Evolutionary conservation across 2,329 filamentous ascomycete species (phyloP).

Genomic region (Sporothrix dimorphospora): DNA sequence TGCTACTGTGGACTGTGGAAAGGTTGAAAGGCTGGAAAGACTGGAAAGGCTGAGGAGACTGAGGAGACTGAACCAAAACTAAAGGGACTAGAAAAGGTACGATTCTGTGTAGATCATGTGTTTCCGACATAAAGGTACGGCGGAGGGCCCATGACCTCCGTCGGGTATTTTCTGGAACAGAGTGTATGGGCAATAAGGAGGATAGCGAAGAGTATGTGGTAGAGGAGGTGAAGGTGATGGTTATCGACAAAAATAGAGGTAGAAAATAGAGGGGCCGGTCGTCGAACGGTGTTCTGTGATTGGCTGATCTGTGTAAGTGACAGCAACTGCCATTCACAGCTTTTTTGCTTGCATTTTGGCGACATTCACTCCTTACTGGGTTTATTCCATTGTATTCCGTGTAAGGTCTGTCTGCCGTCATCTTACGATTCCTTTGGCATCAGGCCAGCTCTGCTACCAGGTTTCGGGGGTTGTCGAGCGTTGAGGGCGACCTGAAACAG

Average conservation of each 20-base stretch:
- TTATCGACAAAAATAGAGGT: neutral
- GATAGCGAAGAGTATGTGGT: too few species aligned
- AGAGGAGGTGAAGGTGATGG: neutral
- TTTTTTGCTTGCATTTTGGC: neutral
- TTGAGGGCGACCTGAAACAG: constrained; percentile 20
- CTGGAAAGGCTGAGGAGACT: neutral
- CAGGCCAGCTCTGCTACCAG: constrained; percentile 23
- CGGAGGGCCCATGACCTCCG: neutral
- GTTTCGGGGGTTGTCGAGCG: constrained; percentile 17
- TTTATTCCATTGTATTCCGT: neutral
- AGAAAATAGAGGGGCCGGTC: neutral
- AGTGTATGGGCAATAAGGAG: neutral
- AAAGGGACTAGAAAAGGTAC: neutral
- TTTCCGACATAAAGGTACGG: neutral
- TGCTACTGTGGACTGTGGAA: neutral
- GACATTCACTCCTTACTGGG: neutral
- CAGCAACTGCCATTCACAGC: neutral
- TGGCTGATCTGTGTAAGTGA: neutral
- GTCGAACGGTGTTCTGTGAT: constrained; percentile 14
- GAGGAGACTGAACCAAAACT: neutral
- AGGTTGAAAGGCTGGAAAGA: neutral
- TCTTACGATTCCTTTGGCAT: constrained; percentile 27
- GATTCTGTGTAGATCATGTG: constrained; percentile 19
- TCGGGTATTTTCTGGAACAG: constrained; percentile 14
- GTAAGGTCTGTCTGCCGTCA: neutral